Evolutionary conservation across 345 rosid species (phyloP).

Genomic region (Combretum micranthum): DNA sequence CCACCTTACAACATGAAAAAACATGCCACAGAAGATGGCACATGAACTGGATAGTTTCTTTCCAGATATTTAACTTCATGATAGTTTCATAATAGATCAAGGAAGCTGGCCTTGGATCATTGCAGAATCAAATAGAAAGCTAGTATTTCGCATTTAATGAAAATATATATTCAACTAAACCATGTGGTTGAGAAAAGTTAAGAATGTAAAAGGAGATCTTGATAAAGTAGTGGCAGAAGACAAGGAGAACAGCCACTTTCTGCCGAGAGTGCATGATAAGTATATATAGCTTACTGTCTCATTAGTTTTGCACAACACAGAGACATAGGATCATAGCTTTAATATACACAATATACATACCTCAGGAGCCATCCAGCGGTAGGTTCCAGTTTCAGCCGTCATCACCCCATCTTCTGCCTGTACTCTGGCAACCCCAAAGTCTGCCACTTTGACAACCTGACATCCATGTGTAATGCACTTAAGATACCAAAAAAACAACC

Average conservation of each 20-base stretch:
- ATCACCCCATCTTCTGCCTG: slow-evolving; percentile 88
- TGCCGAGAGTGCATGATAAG: background rate
- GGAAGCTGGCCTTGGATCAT: no score
- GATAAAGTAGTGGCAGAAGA: background rate
- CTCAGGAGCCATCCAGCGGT: slow-evolving; percentile 99
- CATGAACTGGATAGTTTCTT: no score
- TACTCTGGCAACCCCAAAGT: slow-evolving; percentile 97
- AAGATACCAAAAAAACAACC: background rate
- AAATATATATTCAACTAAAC: no score
- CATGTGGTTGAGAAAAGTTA: no score
- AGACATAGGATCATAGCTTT: slow-evolving; percentile 1
- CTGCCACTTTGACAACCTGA: slow-evolving; percentile 98
- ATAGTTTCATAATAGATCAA: no score
- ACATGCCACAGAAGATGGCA: no score
- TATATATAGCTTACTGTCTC: slow-evolving; percentile 4
- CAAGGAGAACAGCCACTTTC: background rate
- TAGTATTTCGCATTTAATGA: no score
- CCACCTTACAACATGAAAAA: no score
- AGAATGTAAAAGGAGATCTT: background rate
- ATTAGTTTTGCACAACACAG: slow-evolving; percentile 3
- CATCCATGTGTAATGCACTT: background rate
- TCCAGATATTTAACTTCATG: no score
- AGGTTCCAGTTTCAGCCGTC: slow-evolving; percentile 99
- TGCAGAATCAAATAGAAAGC: no score
- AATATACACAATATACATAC: slow-evolving; percentile 26